These are phyloP conservation scores for Stemphylium beticola DNA, from an alignment of 2,329 filamentous ascomycete species.

Conservation along the genomic window DNA sequence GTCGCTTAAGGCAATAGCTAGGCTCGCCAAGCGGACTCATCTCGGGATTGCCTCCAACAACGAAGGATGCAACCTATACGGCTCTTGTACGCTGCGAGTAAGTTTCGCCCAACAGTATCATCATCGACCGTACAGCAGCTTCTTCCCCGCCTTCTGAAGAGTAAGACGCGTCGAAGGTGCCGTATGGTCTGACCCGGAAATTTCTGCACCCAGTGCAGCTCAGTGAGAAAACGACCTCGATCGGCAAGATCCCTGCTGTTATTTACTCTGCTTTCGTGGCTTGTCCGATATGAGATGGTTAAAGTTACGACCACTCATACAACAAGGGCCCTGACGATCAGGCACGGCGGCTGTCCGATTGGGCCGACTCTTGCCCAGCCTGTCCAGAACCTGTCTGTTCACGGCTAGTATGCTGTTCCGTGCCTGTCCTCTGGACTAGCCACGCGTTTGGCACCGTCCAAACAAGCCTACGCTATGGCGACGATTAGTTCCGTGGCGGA, in stretches of 20 bases:
- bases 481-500: slow-evolving; percentile 43
- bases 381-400: slow-evolving; percentile 25
- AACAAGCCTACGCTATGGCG: slow-evolving; percentile 40
- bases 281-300: slow-evolving; percentile 29
- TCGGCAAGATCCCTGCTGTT: slow-evolving; percentile 31
- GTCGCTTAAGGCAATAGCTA: slow-evolving; percentile 29
- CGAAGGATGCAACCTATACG: slow-evolving; percentile 1
- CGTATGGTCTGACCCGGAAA: slow-evolving; percentile 28
- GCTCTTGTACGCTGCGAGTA: background rate
- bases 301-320: slow-evolving; percentile 35
- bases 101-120: slow-evolving; percentile 1
- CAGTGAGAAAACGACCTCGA: slow-evolving; percentile 15
- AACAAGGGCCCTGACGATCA: slow-evolving; percentile 39
- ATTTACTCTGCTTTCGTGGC: slow-evolving; percentile 41
- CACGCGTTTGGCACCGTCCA: slow-evolving; percentile 42
- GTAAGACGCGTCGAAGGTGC: slow-evolving; percentile 17
- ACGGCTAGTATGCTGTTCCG: slow-evolving; percentile 30
- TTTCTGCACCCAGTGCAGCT: slow-evolving; percentile 23
- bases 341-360: slow-evolving; percentile 40
- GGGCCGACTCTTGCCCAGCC: slow-evolving; percentile 30
- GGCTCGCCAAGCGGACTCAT: slow-evolving; percentile 37
- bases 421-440: slow-evolving; percentile 38
- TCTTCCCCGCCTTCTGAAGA: background rate
- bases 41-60: slow-evolving; percentile 14
- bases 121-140: slow-evolving; percentile 10